These are phyloP conservation scores for Henckelia pumila DNA, from an alignment of 257 asterid genomes.

Conservation along the genomic window DNA sequence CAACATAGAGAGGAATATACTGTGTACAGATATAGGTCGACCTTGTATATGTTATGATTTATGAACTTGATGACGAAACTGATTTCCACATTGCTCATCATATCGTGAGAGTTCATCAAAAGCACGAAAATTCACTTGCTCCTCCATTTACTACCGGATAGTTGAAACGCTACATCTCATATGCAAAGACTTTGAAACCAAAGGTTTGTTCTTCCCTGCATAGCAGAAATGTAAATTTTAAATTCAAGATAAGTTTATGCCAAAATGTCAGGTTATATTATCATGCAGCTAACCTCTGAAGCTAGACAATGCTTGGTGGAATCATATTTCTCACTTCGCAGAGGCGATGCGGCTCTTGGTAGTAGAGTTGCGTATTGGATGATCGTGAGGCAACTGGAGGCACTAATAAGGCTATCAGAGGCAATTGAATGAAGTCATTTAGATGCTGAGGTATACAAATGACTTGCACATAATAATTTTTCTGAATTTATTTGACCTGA, in stretches of 20 bases:
- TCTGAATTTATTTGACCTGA: constrained; percentile 1
- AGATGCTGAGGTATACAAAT: too few relatives aligned
- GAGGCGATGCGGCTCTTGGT: constrained; percentile 92
- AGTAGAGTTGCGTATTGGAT: constrained; percentile 97
- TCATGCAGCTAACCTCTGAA: too few relatives aligned
- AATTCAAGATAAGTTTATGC: constrained; percentile 1
- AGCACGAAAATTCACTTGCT: constrained; percentile 73
- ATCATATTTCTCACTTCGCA: constrained; percentile 81
- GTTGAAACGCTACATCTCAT: constrained; percentile 77
- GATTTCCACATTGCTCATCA: too few relatives aligned
- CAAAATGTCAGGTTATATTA: constrained; percentile 24
- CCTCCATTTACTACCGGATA: constrained; percentile 82
- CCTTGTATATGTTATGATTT: too few relatives aligned
- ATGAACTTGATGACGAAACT: too few relatives aligned
- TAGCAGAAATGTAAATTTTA: neutral
- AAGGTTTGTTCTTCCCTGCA: constrained; percentile 44
- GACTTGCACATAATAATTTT: too few relatives aligned
- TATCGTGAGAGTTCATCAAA: constrained; percentile 91
- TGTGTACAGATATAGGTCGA: too few relatives aligned
- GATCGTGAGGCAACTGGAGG: constrained; percentile 98
- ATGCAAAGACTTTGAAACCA: constrained; percentile 90
- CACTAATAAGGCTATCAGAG: constrained; percentile 89
- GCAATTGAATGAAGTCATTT: too few relatives aligned
- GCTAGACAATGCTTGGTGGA: constrained; percentile 80
- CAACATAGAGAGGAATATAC: too few relatives aligned